Evolutionary conservation across 2,329 filamentous ascomycete species (phyloP).

Genomic region (Epichloe sp.): DNA sequence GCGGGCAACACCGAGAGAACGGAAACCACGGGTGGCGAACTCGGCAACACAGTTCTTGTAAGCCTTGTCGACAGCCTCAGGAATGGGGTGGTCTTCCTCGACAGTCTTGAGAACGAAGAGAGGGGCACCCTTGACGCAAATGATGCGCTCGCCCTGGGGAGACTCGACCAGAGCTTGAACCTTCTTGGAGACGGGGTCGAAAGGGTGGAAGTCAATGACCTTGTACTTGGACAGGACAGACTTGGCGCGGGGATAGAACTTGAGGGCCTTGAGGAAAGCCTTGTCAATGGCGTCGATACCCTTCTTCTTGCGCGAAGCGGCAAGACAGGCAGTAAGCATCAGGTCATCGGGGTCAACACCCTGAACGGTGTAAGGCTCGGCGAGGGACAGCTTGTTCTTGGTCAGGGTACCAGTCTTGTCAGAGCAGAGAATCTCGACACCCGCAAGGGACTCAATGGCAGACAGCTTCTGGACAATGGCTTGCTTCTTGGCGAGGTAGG

Average conservation of each 20-base stretch:
- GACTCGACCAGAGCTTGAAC: conserved; percentile 75
- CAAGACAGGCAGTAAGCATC: conserved; percentile 83
- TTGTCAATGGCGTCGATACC: conserved; percentile 92
- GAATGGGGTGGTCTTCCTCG: conserved; percentile 70
- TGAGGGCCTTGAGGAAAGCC: conserved; percentile 79
- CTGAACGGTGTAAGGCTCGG: conserved; percentile 70
- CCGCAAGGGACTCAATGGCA: conserved; percentile 81
- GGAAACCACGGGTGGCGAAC: conserved; percentile 86
- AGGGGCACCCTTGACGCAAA: conserved; percentile 84
- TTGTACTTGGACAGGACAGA: conserved; percentile 69
- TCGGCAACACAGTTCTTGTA: conserved; percentile 91
- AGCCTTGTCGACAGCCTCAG: conserved; percentile 61
- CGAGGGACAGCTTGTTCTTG: conserved; percentile 84
- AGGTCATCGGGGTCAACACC: conserved; percentile 79
- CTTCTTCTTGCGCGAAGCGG: conserved; percentile 88
- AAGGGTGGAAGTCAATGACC: conserved; percentile 73
- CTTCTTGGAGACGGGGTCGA: conserved; percentile 90
- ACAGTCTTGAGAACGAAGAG: conserved; percentile 79
- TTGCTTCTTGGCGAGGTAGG: conserved; percentile 83
- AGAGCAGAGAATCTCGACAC: conserved; percentile 83
- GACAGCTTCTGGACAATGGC: conserved; percentile 89
- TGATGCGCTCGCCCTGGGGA: conserved; percentile 69
- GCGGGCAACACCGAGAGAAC: conserved; percentile 83
- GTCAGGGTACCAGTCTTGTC: conserved; percentile 81
- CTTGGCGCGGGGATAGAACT: conserved; percentile 74